phyloP scores from a whole-genome alignment of 768 basidiomycete genomes.

The Pleurotus pulmonarius region DNA sequence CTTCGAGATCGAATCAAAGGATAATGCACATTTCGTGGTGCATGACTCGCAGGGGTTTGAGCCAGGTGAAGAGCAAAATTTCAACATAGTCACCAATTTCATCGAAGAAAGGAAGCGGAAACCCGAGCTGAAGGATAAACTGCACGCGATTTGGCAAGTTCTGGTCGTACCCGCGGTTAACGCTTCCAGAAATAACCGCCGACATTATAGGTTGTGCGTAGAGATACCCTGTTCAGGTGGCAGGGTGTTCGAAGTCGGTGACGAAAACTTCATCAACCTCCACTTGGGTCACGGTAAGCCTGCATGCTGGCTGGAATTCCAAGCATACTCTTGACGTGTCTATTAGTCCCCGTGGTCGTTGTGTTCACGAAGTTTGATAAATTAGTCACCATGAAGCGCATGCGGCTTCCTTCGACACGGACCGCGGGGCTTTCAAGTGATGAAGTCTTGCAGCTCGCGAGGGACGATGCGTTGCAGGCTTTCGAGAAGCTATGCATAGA shows the following conservation, averaged over 20 bases:
- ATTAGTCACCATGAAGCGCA: constrained; percentile 12
- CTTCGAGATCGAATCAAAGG: constrained; percentile 19
- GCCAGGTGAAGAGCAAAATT: constrained; percentile 19
- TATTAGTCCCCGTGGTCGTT: constrained; percentile 24
- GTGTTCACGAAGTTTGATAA: constrained; percentile 31
- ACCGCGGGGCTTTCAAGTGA: background rate
- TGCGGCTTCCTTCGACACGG: background rate
- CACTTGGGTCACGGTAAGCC: constrained; percentile 14
- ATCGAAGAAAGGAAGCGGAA: constrained; percentile 14
- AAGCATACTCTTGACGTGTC: background rate
- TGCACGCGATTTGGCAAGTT: constrained; percentile 26
- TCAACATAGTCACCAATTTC: constrained; percentile 20
- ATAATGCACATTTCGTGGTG: constrained; percentile 23
- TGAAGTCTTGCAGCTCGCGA: background rate
- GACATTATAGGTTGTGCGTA: constrained; percentile 23
- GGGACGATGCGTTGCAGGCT: background rate
- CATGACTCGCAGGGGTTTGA: constrained; percentile 29
- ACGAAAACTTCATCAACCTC: constrained; percentile 20
- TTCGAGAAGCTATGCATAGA: constrained; percentile 3
- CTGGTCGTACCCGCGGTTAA: background rate
- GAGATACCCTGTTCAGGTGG: constrained; percentile 21
- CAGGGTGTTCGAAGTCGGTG: constrained; percentile 20
- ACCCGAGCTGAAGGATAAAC: constrained; percentile 18
- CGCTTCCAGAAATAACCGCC: background rate
- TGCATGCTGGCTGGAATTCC: background rate